phyloP scores from a whole-genome alignment of 2,329 filamentous ascomycete genomes.

The Tothia fuscella region DNA sequence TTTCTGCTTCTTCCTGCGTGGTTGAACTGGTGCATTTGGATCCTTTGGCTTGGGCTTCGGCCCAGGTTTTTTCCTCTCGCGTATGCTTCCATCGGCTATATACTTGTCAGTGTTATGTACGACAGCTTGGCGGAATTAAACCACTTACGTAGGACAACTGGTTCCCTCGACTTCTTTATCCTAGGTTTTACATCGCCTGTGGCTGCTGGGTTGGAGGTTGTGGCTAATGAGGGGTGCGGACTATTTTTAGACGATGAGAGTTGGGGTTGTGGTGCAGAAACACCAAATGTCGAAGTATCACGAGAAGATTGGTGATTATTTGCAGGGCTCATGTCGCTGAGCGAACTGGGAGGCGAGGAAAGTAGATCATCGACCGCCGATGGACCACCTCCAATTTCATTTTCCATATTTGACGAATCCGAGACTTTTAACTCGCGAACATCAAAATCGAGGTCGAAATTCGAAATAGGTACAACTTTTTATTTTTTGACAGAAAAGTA shows the following conservation, averaged over 20 bases:
- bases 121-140: no score
- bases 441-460: no score
- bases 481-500: no score
- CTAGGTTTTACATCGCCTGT: slow-evolving; percentile 31
- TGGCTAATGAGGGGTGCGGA: slow-evolving; percentile 16
- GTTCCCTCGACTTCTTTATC: slow-evolving; percentile 33
- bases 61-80: slow-evolving; percentile 47
- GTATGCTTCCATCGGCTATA: slow-evolving; percentile 37
- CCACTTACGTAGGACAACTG: slow-evolving; percentile 23
- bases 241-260: slow-evolving; percentile 15
- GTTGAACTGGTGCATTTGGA: slow-evolving; percentile 21
- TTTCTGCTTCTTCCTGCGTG: slow-evolving; percentile 6
- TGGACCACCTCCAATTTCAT: background rate
- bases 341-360: slow-evolving; percentile 4
- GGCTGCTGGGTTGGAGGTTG: slow-evolving; percentile 19
- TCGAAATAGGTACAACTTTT: no score
- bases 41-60: slow-evolving; percentile 45
- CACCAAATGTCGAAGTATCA: slow-evolving; percentile 11
- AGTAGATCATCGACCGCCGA: slow-evolving; percentile 4
- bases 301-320: slow-evolving; percentile 4
- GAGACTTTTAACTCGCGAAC: no score
- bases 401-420: no score
- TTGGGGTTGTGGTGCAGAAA: slow-evolving; percentile 14
- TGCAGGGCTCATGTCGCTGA: slow-evolving; percentile 8
- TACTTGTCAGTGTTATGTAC: background rate